Percentiles rank a stretch among this genome's conserved stretches.
Conservation (phyloP, 768 basidiomycete species). For the Tylopilus sp. region DNA sequence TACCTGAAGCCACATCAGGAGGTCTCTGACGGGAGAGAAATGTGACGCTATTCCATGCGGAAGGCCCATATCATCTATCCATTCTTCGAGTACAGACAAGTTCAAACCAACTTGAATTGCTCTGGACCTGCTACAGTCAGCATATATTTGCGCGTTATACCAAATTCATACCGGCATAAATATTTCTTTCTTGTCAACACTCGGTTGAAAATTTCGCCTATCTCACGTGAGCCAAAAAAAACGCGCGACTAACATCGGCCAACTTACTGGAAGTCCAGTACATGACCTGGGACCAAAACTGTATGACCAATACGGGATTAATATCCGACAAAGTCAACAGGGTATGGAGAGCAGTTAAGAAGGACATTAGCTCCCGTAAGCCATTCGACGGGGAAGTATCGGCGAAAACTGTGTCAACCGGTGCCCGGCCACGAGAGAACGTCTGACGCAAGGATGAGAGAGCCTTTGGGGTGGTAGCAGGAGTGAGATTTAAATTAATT, state of each 20-base stretch:
- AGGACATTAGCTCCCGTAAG: constrained; percentile 60
- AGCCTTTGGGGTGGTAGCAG: constrained; percentile 47
- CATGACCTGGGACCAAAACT: constrained; percentile 96
- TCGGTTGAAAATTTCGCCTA: constrained; percentile 84
- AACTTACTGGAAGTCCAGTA: constrained; percentile 93
- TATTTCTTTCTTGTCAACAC: constrained; percentile 91
- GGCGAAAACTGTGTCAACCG: constrained; percentile 49
- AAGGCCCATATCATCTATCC: constrained; percentile 79
- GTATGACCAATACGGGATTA: constrained; percentile 83
- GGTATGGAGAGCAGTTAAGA: constrained; percentile 83
- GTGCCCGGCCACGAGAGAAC: constrained; percentile 53
- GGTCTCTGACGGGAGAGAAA: constrained; percentile 79
- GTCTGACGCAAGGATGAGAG: constrained; percentile 71
- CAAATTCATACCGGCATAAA: constrained; percentile 67
- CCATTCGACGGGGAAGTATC: constrained; percentile 43
- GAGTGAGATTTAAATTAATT: constrained; percentile 37
- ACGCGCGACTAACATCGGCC: constrained; percentile 3
- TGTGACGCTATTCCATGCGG: constrained; percentile 78
- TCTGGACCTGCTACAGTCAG: constrained; percentile 49
- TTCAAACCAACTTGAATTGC: constrained; percentile 91
- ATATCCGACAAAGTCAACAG: constrained; percentile 83
- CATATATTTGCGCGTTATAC: neutral
- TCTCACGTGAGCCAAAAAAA: constrained; percentile 8
- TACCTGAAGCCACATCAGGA: constrained; percentile 85
- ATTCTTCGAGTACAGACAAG: constrained; percentile 81